Evolutionary conservation across 2,329 filamentous ascomycete species (phyloP), one percentile per base, ranked within the genome.

Genomic region (Venturia oleaginea): DNA sequence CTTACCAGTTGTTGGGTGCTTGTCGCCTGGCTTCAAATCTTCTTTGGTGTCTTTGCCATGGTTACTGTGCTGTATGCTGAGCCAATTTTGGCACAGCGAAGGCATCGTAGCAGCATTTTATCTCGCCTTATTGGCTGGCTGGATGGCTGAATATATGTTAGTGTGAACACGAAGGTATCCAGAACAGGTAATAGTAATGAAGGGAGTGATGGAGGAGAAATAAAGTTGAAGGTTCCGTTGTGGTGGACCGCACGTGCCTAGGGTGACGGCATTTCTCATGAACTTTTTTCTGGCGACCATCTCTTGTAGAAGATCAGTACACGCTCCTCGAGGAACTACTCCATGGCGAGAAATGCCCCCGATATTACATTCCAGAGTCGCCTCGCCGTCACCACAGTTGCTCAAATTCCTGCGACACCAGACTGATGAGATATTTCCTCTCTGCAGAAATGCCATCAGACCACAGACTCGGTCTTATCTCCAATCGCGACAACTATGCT

Each of bases 1-100:
- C 4, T 63, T 61, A 5, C 69, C 61, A 2, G 71, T 74, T 0
- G 70, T 68, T 0, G 74, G 74, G 63, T 74, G 69, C 34, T 64
- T 68, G 19, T 68, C 63, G 0, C 74, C 75, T 2, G 77, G 79
- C 38, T 73, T 70, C 6, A 79, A 68, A 65, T 74, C 71, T 55
- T 76, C 71, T 13, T 68, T 71, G 62, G 63, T 63, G 37, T 67
- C 65, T 0, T 43, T 27, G 27, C 64, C 60, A 48, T 46, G 42
- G 42, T 22, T n/a, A 6, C 42, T 22, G 19, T 17, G 10, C 42
- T 6, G 8, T 15, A 37, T 46, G 4, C 42, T 46, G 42, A 46
- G 8, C 42, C 42, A 17, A 7, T 17, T 43, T 13, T 13, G 42
- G 42, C 42, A 4, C 42, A 17, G 42, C 13, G 15, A 13, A 4